phyloP scores from a whole-genome alignment of 345 rosid genomes.

The Carallia brachiata region DNA sequence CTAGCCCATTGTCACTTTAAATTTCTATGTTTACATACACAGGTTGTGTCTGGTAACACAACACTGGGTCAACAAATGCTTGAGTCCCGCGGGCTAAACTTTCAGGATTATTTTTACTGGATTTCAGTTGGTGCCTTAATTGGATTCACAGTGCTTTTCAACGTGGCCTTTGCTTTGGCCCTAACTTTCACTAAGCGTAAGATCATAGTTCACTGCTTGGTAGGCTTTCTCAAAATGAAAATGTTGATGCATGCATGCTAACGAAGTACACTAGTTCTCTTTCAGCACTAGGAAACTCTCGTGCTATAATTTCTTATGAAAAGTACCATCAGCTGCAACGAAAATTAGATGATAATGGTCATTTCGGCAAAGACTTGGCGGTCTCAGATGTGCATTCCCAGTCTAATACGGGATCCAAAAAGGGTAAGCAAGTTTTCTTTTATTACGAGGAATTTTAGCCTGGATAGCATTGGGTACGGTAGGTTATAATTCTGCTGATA shows the following conservation, averaged over 20 bases:
- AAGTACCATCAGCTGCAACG: slow-evolving; percentile 48
- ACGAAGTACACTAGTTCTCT: neutral
- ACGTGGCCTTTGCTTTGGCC: slow-evolving; percentile 58
- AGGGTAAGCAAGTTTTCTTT: slow-evolving; percentile 22
- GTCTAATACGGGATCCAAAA: slow-evolving; percentile 7
- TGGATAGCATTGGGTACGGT: neutral
- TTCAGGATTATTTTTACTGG: slow-evolving; percentile 53
- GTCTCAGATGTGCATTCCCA: neutral
- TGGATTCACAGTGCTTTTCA: slow-evolving; percentile 58
- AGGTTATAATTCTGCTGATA: neutral
- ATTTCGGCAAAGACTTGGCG: neutral
- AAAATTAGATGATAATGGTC: slow-evolving; percentile 25
- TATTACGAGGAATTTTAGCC: neutral
- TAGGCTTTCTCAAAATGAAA: neutral
- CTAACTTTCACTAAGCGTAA: slow-evolving; percentile 66
- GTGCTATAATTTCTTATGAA: slow-evolving; percentile 62
- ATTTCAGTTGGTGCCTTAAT: slow-evolving; percentile 56
- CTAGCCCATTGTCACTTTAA: neutral
- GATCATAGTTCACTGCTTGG: slow-evolving; percentile 15
- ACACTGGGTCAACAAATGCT: slow-evolving; percentile 57
- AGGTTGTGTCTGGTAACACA: slow-evolving; percentile 40
- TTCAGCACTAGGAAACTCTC: slow-evolving; percentile 72
- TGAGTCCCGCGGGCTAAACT: slow-evolving; percentile 61
- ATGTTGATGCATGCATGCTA: neutral
- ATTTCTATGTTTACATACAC: neutral